Percentiles rank a stretch among this genome's conserved stretches.
phyloP scores from a whole-genome alignment of 2,329 filamentous ascomycete genomes.

The Xylaria sp. region DNA sequence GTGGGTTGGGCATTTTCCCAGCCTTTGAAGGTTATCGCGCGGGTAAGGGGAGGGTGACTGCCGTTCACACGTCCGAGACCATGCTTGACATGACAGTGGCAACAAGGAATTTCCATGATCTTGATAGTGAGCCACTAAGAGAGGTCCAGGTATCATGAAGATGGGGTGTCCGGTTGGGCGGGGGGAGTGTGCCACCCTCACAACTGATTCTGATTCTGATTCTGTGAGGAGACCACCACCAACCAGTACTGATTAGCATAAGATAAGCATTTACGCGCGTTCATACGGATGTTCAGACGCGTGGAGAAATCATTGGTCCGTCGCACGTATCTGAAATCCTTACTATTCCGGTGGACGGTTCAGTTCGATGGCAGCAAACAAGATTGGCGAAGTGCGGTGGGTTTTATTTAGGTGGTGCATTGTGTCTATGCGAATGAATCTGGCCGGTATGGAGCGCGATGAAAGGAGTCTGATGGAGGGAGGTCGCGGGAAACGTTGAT shows the following conservation, averaged over 20 bases:
- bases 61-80: constrained; percentile 11
- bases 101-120: constrained; percentile 6
- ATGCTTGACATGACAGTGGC: constrained; percentile 15
- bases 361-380: neutral
- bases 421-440: neutral
- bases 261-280: neutral
- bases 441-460: neutral
- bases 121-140: neutral
- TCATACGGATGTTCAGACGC: neutral
- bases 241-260: neutral
- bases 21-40: neutral
- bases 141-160: neutral
- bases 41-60: neutral
- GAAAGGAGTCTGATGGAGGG: neutral
- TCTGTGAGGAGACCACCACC: neutral
- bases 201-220: neutral
- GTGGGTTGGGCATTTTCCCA: constrained; percentile 9
- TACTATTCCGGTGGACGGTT: neutral
- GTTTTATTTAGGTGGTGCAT: neutral
- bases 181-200: neutral
- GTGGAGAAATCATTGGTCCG: neutral
- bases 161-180: constrained; percentile 4
- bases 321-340: neutral
- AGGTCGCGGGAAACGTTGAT: neutral
- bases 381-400: constrained; percentile 5